Base-by-base conservation (phyloP, 495 filamentous ascomycete genomes). In the Cryomyces antarcticus region DNA sequence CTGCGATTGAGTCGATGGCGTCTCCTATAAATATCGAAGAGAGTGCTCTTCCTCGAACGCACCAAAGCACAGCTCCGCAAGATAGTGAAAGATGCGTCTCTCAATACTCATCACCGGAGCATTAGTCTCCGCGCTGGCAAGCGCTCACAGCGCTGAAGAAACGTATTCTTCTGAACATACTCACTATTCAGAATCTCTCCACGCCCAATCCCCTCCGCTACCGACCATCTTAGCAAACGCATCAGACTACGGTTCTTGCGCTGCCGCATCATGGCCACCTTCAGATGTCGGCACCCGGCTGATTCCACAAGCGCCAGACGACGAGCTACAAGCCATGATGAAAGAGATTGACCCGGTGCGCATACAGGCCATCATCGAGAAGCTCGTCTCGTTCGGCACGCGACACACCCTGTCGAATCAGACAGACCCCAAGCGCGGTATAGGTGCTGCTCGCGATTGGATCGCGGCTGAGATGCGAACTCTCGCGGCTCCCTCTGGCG, bases 401-500 rank as follows among this genome's bases (percentile, higher is more conserved):
- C 52, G 69, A 2, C 67, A 70, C 49, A 71, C 69, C 5, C 47
- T 69, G 12, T 69, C 65, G 28, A 55, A 47, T 2, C 66, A 70
- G 49, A 71, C 56, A 36, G 56, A 59, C 38, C 54, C 55, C 9
- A 60, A 54, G 7, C 52, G 63, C 24, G 69, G 69, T 4, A 70
- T 73, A 41, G 69, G 69, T 4, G 69, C 68, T 10, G 68, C 69
- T 28, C 51, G 69, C 38, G 64, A 71, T 44, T 73, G 67, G 66
- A 63, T 71, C 37, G 52, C 54, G n/a, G 49, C 44, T 37, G 60
- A 69, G 52, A 64, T 63, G 57, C 49, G 49, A 41, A 39, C 31
- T 12, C 54, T 60, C 37, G 67, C 66, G 1, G 44, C 50, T 13
- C 33, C 45, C 9, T 44, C 59, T 39, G 56, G 61, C 24, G 65